Conservation (phyloP, 805 yeast genomes). For the Peterozyma toletana region DNA sequence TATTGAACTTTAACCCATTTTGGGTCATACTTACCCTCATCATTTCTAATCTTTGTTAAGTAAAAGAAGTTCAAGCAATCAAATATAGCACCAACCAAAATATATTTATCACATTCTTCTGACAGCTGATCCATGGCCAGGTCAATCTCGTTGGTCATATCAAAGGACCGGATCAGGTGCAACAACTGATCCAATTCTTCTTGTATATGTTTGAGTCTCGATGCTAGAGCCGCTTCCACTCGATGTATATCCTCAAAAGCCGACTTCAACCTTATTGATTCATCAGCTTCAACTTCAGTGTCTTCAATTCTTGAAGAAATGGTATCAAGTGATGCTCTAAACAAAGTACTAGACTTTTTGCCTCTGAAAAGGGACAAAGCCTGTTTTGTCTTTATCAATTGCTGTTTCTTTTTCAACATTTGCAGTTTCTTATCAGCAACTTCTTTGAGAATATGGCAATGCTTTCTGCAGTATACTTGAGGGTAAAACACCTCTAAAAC, state of each 20-base stretch:
- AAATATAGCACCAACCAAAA: constrained; percentile 28
- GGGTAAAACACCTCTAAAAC: constrained; percentile 28
- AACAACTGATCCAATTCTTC: constrained; percentile 11
- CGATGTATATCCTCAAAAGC: constrained; percentile 7
- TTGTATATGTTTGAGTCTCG: constrained; percentile 11
- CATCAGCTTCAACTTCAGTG: background rate
- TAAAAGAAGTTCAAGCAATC: constrained; percentile 24
- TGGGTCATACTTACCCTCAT: constrained; percentile 5
- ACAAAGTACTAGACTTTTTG: constrained; percentile 17
- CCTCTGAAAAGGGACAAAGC: constrained; percentile 24
- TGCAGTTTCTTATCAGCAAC: background rate
- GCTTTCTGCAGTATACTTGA: constrained; percentile 27
- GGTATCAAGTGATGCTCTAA: constrained; percentile 19
- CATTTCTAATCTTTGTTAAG: constrained; percentile 12
- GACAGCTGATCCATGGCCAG: constrained; percentile 15
- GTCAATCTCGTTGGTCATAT: constrained; percentile 18
- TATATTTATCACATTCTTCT: constrained; percentile 25
- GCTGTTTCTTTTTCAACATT: constrained; percentile 7
- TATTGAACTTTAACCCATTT: constrained; percentile 25
- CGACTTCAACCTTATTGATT: background rate
- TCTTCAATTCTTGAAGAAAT: constrained; percentile 10
- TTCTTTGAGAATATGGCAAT: constrained; percentile 9
- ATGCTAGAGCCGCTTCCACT: constrained; percentile 15
- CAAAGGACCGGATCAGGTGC: constrained; percentile 12
- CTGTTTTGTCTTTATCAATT: constrained; percentile 14